A percentile compares a stretch with the other conserved stretches of the same genome.
phyloP scores from a whole-genome alignment of 805 yeast species.

The Candida namnaoensis region DNA sequence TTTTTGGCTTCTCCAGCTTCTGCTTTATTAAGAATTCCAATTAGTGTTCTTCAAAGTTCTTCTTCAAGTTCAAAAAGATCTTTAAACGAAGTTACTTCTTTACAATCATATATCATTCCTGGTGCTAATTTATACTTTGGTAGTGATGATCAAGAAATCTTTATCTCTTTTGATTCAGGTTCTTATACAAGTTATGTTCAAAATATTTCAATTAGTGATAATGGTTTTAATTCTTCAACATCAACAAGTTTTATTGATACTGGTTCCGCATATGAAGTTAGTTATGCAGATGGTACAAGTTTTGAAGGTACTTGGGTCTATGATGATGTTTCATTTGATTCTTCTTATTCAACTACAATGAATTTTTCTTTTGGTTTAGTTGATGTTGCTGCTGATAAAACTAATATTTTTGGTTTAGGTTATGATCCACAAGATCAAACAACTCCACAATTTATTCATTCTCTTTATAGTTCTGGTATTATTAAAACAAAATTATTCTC shows the following conservation, averaged over 20 bases:
- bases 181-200: conserved; percentile 3
- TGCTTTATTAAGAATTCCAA: conserved; percentile 2
- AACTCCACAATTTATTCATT: conserved; percentile 4
- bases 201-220: neutral
- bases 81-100: neutral
- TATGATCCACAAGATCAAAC: conserved; percentile 2
- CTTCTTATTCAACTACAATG: neutral
- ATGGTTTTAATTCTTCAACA: neutral
- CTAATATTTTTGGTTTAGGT: conserved; percentile 8
- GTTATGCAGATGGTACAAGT: conserved; percentile 2
- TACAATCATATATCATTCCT: conserved; percentile 2
- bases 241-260: neutral
- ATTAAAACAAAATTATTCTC: conserved; percentile 8
- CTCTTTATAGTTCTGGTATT: conserved; percentile 2
- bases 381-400: neutral
- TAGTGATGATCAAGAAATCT: neutral
- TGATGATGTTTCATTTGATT: conserved; percentile 6
- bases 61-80: neutral
- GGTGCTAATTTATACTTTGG: conserved; percentile 3
- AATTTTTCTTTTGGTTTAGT: conserved; percentile 5
- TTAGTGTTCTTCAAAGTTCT: neutral
- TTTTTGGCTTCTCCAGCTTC: neutral
- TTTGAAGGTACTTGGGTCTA: conserved; percentile 4
- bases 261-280: neutral
- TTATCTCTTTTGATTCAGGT: conserved; percentile 3